Conservation (phyloP, 208 protist genomes). For the Trypanosoma caninum region DNA sequence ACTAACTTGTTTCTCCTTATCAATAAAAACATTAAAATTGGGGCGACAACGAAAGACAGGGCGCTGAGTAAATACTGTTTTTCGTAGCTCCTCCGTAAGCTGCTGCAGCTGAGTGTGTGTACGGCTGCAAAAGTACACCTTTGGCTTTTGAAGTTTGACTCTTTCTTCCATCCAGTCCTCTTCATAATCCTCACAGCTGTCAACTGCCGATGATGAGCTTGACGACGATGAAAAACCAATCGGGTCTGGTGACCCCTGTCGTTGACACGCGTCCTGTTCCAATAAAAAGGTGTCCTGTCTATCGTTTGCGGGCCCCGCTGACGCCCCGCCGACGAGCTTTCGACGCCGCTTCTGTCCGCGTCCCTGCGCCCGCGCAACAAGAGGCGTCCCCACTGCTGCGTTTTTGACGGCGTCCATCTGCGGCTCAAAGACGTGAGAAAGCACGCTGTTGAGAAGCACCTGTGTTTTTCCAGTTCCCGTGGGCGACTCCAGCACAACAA, state of each 20-base stretch:
- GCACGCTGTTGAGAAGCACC: slow-evolving; percentile 86
- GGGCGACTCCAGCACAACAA: slow-evolving; percentile 94
- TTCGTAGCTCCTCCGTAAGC: slow-evolving; percentile 87
- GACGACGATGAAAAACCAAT: slow-evolving; percentile 11
- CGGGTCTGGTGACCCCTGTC: neutral
- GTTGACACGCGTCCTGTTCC: slow-evolving; percentile 33
- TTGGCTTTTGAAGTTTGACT: slow-evolving; percentile 60
- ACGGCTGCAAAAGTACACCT: slow-evolving; percentile 93
- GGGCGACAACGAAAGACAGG: slow-evolving; percentile 18
- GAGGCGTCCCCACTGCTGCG: neutral
- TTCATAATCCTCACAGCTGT: slow-evolving; percentile 13
- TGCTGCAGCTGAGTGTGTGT: slow-evolving; percentile 96
- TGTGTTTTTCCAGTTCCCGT: slow-evolving; percentile 96
- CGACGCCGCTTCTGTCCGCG: neutral
- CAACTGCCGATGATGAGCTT: neutral
- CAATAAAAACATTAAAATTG: neutral
- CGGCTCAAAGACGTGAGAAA: slow-evolving; percentile 59
- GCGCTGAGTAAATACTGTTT: slow-evolving; percentile 70
- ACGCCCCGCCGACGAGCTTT: neutral
- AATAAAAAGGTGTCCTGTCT: slow-evolving; percentile 31
- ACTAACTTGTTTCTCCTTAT: neutral
- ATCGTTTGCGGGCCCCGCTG: neutral
- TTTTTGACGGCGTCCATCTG: neutral
- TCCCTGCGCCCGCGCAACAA: neutral
- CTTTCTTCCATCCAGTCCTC: too few species aligned